Evolutionary conservation across 129 eudicot genomes (phyloP), one percentile per base, ranked within the genome.

Genomic region (Tagetes erecta): DNA sequence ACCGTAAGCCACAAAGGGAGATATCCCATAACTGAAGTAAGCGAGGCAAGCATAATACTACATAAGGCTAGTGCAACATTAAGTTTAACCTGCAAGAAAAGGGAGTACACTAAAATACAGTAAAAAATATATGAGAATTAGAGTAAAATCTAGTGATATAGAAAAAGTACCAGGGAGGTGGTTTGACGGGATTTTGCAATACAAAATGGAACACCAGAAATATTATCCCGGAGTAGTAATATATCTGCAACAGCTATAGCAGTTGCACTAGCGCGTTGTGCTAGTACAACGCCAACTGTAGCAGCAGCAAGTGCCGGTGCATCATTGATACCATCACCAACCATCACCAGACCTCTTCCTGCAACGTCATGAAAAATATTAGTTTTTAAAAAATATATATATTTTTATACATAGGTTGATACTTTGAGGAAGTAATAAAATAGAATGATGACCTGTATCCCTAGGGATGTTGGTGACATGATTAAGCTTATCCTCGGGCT

Each of bases 291-390:
- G 60, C 99, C 97, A 55, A 94, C 97, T 3, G 97, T 87, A 35
- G 99, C 96, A 40, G 99, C 99, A 66, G 97, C 99, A 73, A 94
- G 88, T 34, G 99, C 99, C 1, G 99, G 99, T 52, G 99, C 99
- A 68, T 94, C 99, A 76, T 94, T 94, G 30, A 94, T 94, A 51
- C 99, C 99, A 74, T 94, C 99, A 63, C 99, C 99, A n/a, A 94
- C 99, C 99, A 94, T 94, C 59, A 94, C 83, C 12, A 94, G 87
- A 67, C 97, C 99, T 62, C 92, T 89, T 66, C 96, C 99, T 94
- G 85, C 60, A 78, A 58, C 62, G 76, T 9, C 35, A 75, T 49
- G 8, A 55, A 34, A 76, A 8, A 33, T 40, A 67, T 40, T 38
- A 12, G 13, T 38, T 36, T 63, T 63, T 47, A 37, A 8, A 35